Evolutionary conservation across 108 stramenopile species (phyloP), one percentile per base, ranked within the genome.

Genomic region (Pseudonitzschia multiseries): DNA sequence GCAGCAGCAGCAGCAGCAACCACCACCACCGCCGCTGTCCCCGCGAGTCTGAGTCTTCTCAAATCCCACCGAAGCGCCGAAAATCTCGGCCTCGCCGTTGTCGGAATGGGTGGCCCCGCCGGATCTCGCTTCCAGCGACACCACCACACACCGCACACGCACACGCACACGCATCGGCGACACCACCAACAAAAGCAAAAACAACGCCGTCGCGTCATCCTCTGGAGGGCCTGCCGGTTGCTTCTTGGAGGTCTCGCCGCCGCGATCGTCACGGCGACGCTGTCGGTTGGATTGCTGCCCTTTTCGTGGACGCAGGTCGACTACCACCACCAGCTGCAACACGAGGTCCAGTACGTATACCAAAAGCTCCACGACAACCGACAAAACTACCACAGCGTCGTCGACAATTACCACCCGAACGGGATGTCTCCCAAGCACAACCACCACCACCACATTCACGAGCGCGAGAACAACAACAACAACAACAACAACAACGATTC

Each of bases 291-390:
- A 6, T 57, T 78, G 8, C 59, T 78, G 26, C 77, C 77, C n/a
- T 72, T 72, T 68, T 72, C 71, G 14, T 78, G 71, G 71, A 68
- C 71, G 33, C 77, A 78, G 68, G 77, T 78, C 22, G 77, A 78
- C 41, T 78, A 72, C 56, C 77, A 78, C 41, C 77, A 78, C 53
- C 77, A 78, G 72, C 22, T 78, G 0, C 71, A 78, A 46, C 65
- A 62, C 28, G 77, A 61, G n/a, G 44, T 69, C 0, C 1, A 46
- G 18, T 48, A 72, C 67, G 29, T 78, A 9, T 52, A 46, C 24
- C 77, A 78, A 60, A 53, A 57, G 24, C 48, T 78, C 22, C 71
- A 40, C 24, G 53, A 72, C 24, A 78, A 72, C 57, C 65, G 71
- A 40, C 71, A 52, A 10, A 78, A 78, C 48, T 56, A 72, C 46